These are phyloP conservation scores for Hortaea werneckii DNA, from an alignment of 2,329 filamentous ascomycete species.

Conservation along the genomic window DNA sequence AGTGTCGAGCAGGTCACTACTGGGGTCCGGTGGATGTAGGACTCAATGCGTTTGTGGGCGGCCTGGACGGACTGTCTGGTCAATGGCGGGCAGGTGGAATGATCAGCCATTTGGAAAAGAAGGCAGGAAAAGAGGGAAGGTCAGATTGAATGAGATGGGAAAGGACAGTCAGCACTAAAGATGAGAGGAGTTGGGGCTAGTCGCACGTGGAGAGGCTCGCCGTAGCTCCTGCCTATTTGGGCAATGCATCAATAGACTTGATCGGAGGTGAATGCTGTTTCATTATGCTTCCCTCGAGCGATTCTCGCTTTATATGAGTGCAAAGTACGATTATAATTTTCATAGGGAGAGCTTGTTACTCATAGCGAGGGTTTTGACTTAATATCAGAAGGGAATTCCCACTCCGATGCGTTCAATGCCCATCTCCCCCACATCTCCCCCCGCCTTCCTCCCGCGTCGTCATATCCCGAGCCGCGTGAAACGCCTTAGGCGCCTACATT, in stretches of 20 bases:
- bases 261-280: not conserved
- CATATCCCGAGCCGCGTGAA: too few species aligned
- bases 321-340: too few species aligned
- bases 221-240: not conserved
- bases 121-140: not conserved
- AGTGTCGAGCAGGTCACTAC: constrained; percentile 72
- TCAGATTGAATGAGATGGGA: not conserved
- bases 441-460: too few species aligned
- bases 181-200: not conserved
- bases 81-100: constrained; percentile 48
- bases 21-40: constrained; percentile 73
- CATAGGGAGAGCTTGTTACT: too few species aligned
- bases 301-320: too few species aligned
- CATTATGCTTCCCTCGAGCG: too few species aligned
- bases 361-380: too few species aligned
- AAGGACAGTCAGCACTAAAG: not conserved
- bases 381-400: too few species aligned
- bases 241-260: not conserved
- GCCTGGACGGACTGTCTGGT: constrained; percentile 60
- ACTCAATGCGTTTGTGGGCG: constrained; percentile 63
- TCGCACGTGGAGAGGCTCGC: not conserved
- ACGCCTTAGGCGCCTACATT: too few species aligned
- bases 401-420: too few species aligned
- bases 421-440: too few species aligned
- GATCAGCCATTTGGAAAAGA: constrained; percentile 32